phyloP scores from a whole-genome alignment of 805 yeast species.

The Starmerella vitae region DNA sequence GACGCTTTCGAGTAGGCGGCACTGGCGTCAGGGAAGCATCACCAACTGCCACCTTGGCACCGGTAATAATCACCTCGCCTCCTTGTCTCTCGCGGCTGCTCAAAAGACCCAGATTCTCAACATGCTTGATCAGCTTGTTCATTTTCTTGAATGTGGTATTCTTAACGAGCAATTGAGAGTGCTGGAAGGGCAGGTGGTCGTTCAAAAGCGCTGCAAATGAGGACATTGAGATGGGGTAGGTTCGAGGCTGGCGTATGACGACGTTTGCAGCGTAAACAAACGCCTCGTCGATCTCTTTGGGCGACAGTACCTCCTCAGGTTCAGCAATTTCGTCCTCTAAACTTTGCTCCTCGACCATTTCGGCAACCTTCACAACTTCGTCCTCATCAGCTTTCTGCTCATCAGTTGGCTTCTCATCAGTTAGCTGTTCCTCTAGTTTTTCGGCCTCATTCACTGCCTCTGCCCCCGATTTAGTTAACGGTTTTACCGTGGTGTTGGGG shows the following conservation, averaged over 20 bases:
- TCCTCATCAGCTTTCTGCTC: background rate
- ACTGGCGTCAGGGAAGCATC: slow-evolving; percentile 8
- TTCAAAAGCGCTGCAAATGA: slow-evolving; percentile 48
- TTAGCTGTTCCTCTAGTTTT: slow-evolving; percentile 31
- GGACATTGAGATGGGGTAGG: slow-evolving; percentile 57
- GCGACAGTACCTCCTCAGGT: slow-evolving; percentile 11
- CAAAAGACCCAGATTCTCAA: slow-evolving; percentile 62
- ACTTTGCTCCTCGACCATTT: background rate
- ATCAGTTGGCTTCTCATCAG: slow-evolving; percentile 4
- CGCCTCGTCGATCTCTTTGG: slow-evolving; percentile 36
- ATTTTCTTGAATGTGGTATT: slow-evolving; percentile 84
- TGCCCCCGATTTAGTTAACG: background rate
- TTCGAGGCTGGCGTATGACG: slow-evolving; percentile 37
- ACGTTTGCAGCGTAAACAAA: slow-evolving; percentile 60
- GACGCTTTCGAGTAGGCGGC: slow-evolving; percentile 5
- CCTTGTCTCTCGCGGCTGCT: slow-evolving; percentile 76
- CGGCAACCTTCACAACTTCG: background rate
- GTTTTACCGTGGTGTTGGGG: slow-evolving; percentile 32
- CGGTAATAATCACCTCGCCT: slow-evolving; percentile 49
- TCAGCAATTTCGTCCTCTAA: slow-evolving; percentile 1
- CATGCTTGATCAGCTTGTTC: slow-evolving; percentile 68
- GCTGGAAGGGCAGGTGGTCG: slow-evolving; percentile 50
- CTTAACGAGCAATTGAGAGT: slow-evolving; percentile 37
- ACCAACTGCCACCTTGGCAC: slow-evolving; percentile 29
- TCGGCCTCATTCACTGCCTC: background rate